Base-by-base conservation (phyloP, 768 basidiomycete genomes). In the Boletus reticulatus region DNA sequence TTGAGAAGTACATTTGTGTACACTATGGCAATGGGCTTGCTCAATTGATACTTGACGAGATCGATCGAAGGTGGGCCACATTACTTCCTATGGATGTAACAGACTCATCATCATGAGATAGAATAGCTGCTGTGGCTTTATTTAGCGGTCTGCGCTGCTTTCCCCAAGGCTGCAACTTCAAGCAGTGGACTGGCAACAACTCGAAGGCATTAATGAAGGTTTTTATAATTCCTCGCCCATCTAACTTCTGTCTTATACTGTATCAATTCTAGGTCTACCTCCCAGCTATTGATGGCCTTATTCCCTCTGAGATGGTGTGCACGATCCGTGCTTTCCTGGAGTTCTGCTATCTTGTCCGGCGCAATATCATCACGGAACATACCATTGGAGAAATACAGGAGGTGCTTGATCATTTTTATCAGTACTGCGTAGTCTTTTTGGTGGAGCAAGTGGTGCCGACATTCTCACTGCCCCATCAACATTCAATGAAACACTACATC, bases 171-270 rank as follows among this genome's bases (percentile, higher is more conserved):
- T 9, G 31, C 2, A 14, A 41, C 3, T 50, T 50, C 20, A 43
- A 50, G 2, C 50, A 50, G 7, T 50, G 50, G 50, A 50, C 41
- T 0, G 19, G 50, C 4, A 12, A 43, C 8, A 41, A 50, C 16
- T 42, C 31, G 9, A 50, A 50, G 16, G 50, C 50, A 16, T 7
- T 38, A 8, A 56, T 48, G 41, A 50, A 50, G 50, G 50, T 50
- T 6, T 20, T 16, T 27, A n/a, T 13, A 2, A 7, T 24, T 24
- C 24, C 24, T 24, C 24, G 4, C 3, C 24, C 24, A 14, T 10
- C 31, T 27, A 10, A 5, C 0, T 48, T 6, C 13, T 10, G 2
- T 10, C 6, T 29, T 8, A n/a, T 10, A 36, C 2, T n/a, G 10
- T 12, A 13, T 4, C 22, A 4, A 24, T 3, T 24, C 22, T 24